phyloP scores from a whole-genome alignment of 2,329 filamentous ascomycete species.

The Colletotrichum sp. region DNA sequence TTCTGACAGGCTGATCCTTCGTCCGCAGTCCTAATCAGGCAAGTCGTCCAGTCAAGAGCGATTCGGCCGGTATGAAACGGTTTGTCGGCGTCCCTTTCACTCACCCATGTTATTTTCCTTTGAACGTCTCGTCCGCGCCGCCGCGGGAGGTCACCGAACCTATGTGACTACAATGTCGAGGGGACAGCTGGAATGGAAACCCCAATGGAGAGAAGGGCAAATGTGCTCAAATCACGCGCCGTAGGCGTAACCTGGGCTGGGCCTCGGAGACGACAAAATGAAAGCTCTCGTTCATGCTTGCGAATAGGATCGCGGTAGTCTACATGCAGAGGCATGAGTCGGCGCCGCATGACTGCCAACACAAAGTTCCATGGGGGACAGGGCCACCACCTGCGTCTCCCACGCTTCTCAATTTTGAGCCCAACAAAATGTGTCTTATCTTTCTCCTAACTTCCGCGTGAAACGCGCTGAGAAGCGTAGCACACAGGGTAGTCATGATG shows the following conservation, averaged over 20 bases:
- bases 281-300: background rate
- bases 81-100: background rate
- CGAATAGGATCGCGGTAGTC: background rate
- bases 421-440: background rate
- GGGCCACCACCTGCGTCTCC: background rate
- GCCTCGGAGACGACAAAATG: background rate
- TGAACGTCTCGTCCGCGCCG: background rate
- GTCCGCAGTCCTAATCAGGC: slow-evolving; percentile 16
- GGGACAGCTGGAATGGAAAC: background rate
- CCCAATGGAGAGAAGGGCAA: background rate
- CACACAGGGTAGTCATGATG: background rate
- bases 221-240: background rate
- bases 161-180: background rate
- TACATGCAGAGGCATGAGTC: background rate
- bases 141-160: background rate
- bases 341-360: background rate
- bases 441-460: background rate
- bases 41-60: slow-evolving; percentile 2
- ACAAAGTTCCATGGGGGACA: background rate
- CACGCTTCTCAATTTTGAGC: background rate
- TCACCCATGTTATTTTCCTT: background rate
- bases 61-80: background rate
- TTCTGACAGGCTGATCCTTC: slow-evolving; percentile 17
- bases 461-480: background rate
- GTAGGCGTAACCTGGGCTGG: background rate